Evolutionary conservation across 805 yeast genomes (phyloP).

Genomic region (Saccharomyces mikatae): DNA sequence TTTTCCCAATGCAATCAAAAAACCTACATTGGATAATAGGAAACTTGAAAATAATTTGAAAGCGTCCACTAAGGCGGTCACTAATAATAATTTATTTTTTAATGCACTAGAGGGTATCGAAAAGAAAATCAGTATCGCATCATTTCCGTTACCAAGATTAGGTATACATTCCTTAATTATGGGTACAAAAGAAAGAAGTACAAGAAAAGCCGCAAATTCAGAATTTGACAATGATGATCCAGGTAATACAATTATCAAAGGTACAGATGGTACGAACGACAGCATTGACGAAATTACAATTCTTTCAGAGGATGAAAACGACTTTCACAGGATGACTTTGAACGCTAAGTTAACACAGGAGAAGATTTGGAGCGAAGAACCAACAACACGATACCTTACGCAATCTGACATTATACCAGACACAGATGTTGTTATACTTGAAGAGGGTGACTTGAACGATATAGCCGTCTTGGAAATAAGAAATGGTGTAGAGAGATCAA

Average conservation of each 20-base stretch:
- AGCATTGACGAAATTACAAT: constrained; percentile 33
- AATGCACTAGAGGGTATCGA: constrained; percentile 8
- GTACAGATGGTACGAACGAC: constrained; percentile 13
- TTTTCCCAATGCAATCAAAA: not conserved
- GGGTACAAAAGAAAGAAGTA: constrained; percentile 41
- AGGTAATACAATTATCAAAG: constrained; percentile 6
- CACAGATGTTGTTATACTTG: constrained; percentile 26
- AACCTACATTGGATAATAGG: not conserved
- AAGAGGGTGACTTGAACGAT: constrained; percentile 27
- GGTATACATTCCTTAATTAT: constrained; percentile 61
- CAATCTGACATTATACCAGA: constrained; percentile 23
- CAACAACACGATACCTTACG: constrained; percentile 23
- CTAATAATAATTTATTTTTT: not conserved
- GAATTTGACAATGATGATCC: constrained; percentile 7
- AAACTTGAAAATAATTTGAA: not conserved
- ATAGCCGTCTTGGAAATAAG: constrained; percentile 27
- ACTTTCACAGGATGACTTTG: constrained; percentile 29
- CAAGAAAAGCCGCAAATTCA: constrained; percentile 18
- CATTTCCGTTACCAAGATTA: constrained; percentile 48
- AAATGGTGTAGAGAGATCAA: constrained; percentile 30
- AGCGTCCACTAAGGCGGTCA: not conserved
- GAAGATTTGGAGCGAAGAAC: constrained; percentile 26
- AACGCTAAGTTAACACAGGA: constrained; percentile 22
- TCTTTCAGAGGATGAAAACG: constrained; percentile 39
- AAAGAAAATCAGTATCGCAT: constrained; percentile 35